Percentiles rank a stretch among this genome's conserved stretches.
phyloP scores from a whole-genome alignment of 75 land plant species.

The Pinus tabuliformis region DNA sequence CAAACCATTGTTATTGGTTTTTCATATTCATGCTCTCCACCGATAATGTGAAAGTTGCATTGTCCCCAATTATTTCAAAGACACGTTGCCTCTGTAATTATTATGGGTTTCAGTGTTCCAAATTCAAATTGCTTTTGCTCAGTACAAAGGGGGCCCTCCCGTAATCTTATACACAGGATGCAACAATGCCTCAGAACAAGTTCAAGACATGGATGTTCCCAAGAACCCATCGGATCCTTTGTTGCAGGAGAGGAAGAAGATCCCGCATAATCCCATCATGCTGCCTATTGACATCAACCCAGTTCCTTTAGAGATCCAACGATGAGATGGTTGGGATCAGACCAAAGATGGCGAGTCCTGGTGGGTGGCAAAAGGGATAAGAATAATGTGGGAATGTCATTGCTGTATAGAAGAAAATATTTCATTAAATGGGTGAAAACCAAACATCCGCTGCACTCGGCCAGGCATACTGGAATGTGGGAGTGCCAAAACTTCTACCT shows the following conservation, averaged over 20 bases:
- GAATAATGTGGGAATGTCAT: slow-evolving; percentile 21
- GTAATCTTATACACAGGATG: slow-evolving; percentile 60
- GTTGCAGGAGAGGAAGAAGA: slow-evolving; percentile 35
- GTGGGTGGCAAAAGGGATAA: slow-evolving; percentile 23
- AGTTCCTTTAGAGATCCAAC: slow-evolving; percentile 47
- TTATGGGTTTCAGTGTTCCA: too few relatives aligned
- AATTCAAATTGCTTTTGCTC: slow-evolving; percentile 1
- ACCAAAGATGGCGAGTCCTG: slow-evolving; percentile 30
- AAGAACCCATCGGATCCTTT: slow-evolving; percentile 24
- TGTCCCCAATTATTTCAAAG: too few relatives aligned
- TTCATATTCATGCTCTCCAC: too few relatives aligned
- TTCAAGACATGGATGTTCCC: slow-evolving; percentile 32
- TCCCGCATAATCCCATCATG: slow-evolving; percentile 36
- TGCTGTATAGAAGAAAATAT: slow-evolving; percentile 45
- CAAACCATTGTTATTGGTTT: too few relatives aligned
- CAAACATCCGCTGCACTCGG: slow-evolving; percentile 36
- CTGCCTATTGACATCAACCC: slow-evolving; percentile 14
- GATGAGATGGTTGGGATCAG: slow-evolving; percentile 36
- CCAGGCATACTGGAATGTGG: slow-evolving; percentile 57
- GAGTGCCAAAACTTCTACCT: slow-evolving; percentile 85
- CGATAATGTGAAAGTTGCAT: too few relatives aligned
- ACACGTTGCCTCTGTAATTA: too few relatives aligned
- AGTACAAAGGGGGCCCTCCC: slow-evolving; percentile 23
- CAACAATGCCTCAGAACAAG: slow-evolving; percentile 9
- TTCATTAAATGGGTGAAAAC: slow-evolving; percentile 41